Percentiles rank a stretch among this genome's conserved stretches.
Conservation (phyloP, 108 stramenopile species). For the Cyclotella kingstonii region DNA sequence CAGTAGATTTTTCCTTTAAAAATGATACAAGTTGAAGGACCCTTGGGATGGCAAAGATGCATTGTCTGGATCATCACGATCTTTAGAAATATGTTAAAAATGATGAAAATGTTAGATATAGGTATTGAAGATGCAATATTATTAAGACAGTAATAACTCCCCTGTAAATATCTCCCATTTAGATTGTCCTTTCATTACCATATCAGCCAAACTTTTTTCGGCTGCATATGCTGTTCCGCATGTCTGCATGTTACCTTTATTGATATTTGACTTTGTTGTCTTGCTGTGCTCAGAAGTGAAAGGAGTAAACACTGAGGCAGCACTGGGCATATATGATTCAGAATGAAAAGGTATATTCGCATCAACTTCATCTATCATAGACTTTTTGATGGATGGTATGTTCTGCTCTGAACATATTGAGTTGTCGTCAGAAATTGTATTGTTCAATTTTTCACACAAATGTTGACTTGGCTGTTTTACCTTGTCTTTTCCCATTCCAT, state of each 20-base stretch:
- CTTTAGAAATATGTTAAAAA: neutral
- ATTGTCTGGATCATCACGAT: slow-evolving; percentile 7
- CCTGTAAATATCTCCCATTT: slow-evolving; percentile 41
- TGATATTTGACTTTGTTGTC: neutral
- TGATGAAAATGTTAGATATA: neutral
- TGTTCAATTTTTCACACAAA: no score
- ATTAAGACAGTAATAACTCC: neutral
- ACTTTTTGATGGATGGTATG: neutral
- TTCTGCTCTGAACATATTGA: slow-evolving; percentile 13
- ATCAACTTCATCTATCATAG: neutral
- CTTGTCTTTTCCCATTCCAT: neutral
- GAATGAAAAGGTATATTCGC: slow-evolving; percentile 2
- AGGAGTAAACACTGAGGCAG: slow-evolving; percentile 1
- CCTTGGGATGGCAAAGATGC: neutral
- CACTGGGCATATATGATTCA: neutral
- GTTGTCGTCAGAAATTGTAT: slow-evolving; percentile 32
- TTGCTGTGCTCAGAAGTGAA: slow-evolving; percentile 10
- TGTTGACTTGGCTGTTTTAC: slow-evolving; percentile 6
- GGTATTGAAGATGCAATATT: neutral
- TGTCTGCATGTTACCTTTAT: neutral
- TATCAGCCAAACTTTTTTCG: slow-evolving; percentile 40
- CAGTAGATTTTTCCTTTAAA: no score
- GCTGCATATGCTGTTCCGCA: slow-evolving; percentile 9
- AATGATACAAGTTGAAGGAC: neutral
- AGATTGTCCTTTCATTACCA: slow-evolving; percentile 46